Evolutionary conservation across 768 basidiomycete genomes (phyloP), one percentile per base, ranked within the genome.

Genomic region (Sporobolomyces phaffii): DNA sequence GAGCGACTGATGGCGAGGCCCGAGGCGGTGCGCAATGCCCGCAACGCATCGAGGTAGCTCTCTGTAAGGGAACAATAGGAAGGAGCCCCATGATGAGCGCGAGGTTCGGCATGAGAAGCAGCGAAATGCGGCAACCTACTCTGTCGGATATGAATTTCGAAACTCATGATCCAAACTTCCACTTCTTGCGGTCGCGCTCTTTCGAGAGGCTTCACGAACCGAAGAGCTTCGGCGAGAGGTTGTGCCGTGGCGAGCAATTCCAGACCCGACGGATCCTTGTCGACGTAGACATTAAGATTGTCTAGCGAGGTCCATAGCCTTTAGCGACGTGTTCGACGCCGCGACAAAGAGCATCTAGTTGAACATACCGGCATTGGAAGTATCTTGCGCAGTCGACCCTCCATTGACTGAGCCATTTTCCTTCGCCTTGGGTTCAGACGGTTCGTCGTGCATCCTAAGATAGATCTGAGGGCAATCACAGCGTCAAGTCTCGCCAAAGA

Each of bases 181-280:
- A 90, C 77, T 51, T 84, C 80, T 4, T 81, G 76, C 17, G 78
- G 76, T 0, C 81, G 83, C 22, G 85, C 79, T 9, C 79, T 81
- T 13, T 81, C 80, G 5, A 97, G 77, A 5, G 87, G 88, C 28
- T 78, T 79, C 29, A 94, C 79, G 24, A 89, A 75, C 74, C 87
- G 89, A 53, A 83, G 81, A 0, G 92, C 91, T 20, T 83, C 83
- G 49, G 89, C 90, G 7, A 97, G 80, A 4, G 85, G 84, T 61
- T 88, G 86, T 1, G 83, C 70, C 22, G 81, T 80, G 31, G 80
- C 77, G 36, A 91, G 78, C 7, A 91, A 79, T 73, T 89, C 87
- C 49, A 83, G 74, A 28, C 93, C 94, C 24, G 88, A 85, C 0
- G 89, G 89, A 75, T 88, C 88, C 75, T 85, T 87, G 78, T 91